A percentile compares a stretch with the other conserved stretches of the same genome.
phyloP scores from a whole-genome alignment of 352 stramenopile genomes.

The Blastocystis sp. region DNA sequence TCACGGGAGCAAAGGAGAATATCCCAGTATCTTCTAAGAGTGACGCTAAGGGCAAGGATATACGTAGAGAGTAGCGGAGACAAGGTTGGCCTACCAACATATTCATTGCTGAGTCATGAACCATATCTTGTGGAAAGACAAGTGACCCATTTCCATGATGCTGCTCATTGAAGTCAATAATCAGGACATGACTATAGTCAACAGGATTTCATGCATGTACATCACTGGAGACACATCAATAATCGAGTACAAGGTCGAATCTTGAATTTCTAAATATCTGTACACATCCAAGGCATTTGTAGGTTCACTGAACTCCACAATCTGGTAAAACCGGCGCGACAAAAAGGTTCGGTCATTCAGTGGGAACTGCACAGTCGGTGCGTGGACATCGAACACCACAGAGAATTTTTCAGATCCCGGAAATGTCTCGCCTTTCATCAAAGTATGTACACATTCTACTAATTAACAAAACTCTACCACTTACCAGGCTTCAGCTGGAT shows the following conservation, averaged over 20 bases:
- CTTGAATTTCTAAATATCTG: not conserved
- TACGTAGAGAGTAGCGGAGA: not conserved
- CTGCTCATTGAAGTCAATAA: not conserved
- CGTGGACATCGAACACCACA: not conserved
- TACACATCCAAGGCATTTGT: not conserved
- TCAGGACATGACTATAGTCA: not conserved
- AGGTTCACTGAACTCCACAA: not conserved
- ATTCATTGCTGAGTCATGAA: not conserved
- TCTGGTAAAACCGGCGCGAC: not conserved
- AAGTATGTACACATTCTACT: conserved; percentile 3
- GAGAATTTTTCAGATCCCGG: not conserved
- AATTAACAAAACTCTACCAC: not conserved
- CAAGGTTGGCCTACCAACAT: not conserved
- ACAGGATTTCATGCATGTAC: not conserved
- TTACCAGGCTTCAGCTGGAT: not conserved
- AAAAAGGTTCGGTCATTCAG: not conserved
- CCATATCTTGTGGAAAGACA: not conserved
- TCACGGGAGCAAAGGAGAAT: no score
- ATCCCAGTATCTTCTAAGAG: not conserved
- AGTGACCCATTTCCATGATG: not conserved
- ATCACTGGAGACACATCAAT: not conserved
- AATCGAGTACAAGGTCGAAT: not conserved
- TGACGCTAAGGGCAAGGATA: not conserved
- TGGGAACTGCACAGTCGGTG: not conserved
- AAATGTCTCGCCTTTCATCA: not conserved